Evolutionary conservation across 495 filamentous ascomycete genomes (phyloP).

Genomic region (Penicillium robsamsonii): DNA sequence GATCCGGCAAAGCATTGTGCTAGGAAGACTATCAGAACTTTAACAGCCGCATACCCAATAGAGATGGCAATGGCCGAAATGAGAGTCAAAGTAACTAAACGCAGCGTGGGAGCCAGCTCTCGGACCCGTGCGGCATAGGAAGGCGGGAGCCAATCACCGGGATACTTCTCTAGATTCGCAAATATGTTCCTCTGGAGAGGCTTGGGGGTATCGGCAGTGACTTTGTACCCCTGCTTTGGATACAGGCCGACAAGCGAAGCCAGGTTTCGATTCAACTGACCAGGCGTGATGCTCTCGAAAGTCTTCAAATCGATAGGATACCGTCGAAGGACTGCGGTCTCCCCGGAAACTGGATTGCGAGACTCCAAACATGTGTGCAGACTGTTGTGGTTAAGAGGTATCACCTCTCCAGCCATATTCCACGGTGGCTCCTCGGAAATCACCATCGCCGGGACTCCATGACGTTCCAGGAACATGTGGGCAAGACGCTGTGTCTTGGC

Average conservation of each 20-base stretch:
- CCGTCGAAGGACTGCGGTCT: slow-evolving; percentile 53
- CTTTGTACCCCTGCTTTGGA: slow-evolving; percentile 32
- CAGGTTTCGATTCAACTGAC: slow-evolving; percentile 73
- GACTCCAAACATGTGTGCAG: slow-evolving; percentile 72
- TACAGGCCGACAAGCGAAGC: slow-evolving; percentile 60
- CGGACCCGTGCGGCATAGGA: slow-evolving; percentile 33
- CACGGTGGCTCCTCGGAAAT: slow-evolving; percentile 62
- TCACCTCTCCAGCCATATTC: slow-evolving; percentile 39
- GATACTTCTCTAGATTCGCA: slow-evolving; percentile 30
- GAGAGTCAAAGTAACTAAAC: slow-evolving; percentile 42
- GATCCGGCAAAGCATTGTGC: slow-evolving; percentile 29
- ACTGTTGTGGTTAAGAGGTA: slow-evolving; percentile 51
- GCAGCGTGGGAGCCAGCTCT: slow-evolving; percentile 39
- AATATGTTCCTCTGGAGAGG: slow-evolving; percentile 14
- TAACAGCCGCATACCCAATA: slow-evolving; percentile 35
- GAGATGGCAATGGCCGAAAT: slow-evolving; percentile 38
- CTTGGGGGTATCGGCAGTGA: slow-evolving; percentile 16
- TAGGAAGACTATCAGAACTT: slow-evolving; percentile 22
- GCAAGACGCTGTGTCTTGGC: slow-evolving; percentile 53
- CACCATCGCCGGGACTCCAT: slow-evolving; percentile 63
- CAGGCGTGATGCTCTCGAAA: slow-evolving; percentile 68
- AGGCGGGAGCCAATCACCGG: slow-evolving; percentile 28
- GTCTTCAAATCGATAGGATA: slow-evolving; percentile 71
- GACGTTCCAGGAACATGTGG: slow-evolving; percentile 62
- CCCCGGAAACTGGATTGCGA: slow-evolving; percentile 47